A percentile compares a stretch with the other conserved stretches of the same genome.
Evolutionary conservation across 371 early-diverging fungal genomes (phyloP).

Genomic region (Mortierella sp.): DNA sequence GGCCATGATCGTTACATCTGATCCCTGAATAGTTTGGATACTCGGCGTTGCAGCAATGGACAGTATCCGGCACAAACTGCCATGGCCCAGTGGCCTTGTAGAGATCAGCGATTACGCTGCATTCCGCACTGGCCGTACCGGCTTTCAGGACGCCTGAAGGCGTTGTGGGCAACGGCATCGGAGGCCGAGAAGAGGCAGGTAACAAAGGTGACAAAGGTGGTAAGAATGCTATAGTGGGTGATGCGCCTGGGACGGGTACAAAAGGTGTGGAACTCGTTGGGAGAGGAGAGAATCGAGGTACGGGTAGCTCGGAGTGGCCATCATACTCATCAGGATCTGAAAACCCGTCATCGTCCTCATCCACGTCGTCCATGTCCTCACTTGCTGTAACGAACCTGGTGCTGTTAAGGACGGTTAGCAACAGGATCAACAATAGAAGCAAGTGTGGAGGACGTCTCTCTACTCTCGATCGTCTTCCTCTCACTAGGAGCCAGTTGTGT

Average conservation of each 20-base stretch:
- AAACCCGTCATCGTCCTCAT: conserved; percentile 15
- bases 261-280: too few species aligned
- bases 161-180: conserved; percentile 6
- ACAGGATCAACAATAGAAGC: conserved; percentile 3
- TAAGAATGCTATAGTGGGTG: background rate
- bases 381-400: conserved; percentile 6
- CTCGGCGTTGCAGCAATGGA: conserved; percentile 45
- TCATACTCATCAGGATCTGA: conserved; percentile 12
- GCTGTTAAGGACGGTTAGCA: conserved; percentile 11
- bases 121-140: conserved; percentile 33
- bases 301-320: background rate
- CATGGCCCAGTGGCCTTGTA: conserved; percentile 48
- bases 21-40: conserved; percentile 35
- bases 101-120: conserved; percentile 24
- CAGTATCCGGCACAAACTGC: conserved; percentile 39
- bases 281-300: background rate
- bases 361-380: background rate
- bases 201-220: conserved; percentile 7
- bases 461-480: too few species aligned
- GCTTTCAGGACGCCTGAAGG: conserved; percentile 22
- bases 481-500: too few species aligned
- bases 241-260: too few species aligned
- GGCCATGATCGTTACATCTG: conserved; percentile 33
- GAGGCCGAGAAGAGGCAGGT: conserved; percentile 8
- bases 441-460: too few species aligned